Conservation (phyloP, 352 stramenopile species). For the Phytophthora kernoviae region DNA sequence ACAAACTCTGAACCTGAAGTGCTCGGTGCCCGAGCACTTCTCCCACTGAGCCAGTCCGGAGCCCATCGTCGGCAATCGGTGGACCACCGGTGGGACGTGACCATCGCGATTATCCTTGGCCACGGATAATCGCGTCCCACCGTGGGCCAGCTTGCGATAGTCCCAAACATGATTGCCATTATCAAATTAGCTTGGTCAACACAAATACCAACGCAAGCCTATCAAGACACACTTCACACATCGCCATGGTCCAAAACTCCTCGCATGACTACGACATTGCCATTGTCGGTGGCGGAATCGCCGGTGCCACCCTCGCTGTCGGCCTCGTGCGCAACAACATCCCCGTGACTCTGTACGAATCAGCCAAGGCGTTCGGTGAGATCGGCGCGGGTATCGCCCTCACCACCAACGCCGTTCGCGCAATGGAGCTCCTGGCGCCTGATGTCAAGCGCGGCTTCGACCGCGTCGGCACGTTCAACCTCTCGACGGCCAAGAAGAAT, state of each 20-base stretch:
- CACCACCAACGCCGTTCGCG: constrained; percentile 26
- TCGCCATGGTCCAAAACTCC: constrained; percentile 26
- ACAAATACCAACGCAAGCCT: constrained; percentile 11
- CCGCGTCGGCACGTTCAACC: constrained; percentile 41
- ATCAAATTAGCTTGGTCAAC: constrained; percentile 15
- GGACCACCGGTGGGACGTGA: not conserved
- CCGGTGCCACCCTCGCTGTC: constrained; percentile 31
- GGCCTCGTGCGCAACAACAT: constrained; percentile 29
- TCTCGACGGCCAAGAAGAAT: constrained; percentile 35
- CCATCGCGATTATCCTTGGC: too few species aligned
- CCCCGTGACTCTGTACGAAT: constrained; percentile 39
- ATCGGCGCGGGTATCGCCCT: constrained; percentile 36
- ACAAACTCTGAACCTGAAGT: not conserved
- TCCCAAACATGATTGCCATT: too few species aligned
- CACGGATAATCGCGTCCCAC: too few species aligned
- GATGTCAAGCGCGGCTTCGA: constrained; percentile 39
- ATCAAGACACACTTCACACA: not conserved
- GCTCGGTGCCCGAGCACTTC: too few species aligned
- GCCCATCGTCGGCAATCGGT: too few species aligned
- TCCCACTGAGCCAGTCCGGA: not conserved
- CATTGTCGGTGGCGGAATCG: constrained; percentile 37
- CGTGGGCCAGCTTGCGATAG: too few species aligned
- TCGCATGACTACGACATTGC: constrained; percentile 32
- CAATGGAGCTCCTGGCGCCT: constrained; percentile 34
- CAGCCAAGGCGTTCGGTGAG: constrained; percentile 34